Conservation (phyloP, 208 protist species). For the Leishmania martiniquensis region DNA sequence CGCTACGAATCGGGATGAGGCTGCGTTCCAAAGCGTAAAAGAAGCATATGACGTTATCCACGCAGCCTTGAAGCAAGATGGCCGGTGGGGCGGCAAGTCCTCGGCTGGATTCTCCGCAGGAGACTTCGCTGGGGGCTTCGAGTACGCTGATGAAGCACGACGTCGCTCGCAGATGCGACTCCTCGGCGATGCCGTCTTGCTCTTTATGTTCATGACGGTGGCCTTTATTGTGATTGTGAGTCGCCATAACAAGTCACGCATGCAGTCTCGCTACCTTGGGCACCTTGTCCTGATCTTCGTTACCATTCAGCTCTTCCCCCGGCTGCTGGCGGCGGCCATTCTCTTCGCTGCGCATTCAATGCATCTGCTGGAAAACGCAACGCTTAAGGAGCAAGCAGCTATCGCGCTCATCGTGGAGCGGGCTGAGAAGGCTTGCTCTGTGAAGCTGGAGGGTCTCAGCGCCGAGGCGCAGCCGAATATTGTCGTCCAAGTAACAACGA, state of each 20-base stretch:
- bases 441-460: constrained; percentile 55
- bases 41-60: constrained; percentile 71
- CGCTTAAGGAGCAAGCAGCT: constrained; percentile 54
- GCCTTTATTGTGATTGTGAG: constrained; percentile 63
- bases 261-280: constrained; percentile 51
- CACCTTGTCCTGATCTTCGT: constrained; percentile 71
- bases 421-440: constrained; percentile 16
- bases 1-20: not conserved
- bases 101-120: not conserved
- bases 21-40: constrained; percentile 72
- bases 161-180: constrained; percentile 62
- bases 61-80: constrained; percentile 19
- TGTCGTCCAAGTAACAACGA: constrained; percentile 50
- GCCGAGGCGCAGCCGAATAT: constrained; percentile 32
- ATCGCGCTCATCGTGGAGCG: constrained; percentile 52
- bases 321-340: constrained; percentile 67
- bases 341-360: constrained; percentile 69
- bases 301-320: constrained; percentile 73
- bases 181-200: constrained; percentile 57
- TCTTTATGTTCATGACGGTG: constrained; percentile 72
- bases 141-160: constrained; percentile 60
- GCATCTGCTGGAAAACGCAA: constrained; percentile 48
- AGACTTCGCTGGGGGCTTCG: constrained; percentile 27
- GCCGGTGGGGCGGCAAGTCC: not conserved
- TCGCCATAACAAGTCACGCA: constrained; percentile 58